These are phyloP conservation scores for Rutstroemia sp. DNA, from an alignment of 2,329 filamentous ascomycete species.

Conservation along the genomic window DNA sequence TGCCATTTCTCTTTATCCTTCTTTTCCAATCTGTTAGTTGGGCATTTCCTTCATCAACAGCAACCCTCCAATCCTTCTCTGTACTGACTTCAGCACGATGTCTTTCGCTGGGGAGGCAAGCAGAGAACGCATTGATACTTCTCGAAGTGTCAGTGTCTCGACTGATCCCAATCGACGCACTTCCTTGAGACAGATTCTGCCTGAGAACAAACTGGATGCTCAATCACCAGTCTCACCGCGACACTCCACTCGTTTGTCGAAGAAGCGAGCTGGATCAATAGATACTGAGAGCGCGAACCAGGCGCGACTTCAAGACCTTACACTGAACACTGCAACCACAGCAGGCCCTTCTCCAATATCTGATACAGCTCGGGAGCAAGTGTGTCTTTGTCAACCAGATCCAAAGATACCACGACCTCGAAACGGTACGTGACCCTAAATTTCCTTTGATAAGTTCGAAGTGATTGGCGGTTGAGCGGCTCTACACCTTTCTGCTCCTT, in stretches of 20 bases:
- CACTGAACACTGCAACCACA: slow-evolving; percentile 23
- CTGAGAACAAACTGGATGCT: slow-evolving; percentile 21
- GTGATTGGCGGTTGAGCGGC: slow-evolving; percentile 16
- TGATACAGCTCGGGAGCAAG: slow-evolving; percentile 32
- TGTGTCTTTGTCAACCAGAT: slow-evolving; percentile 64
- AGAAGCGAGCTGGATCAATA: slow-evolving; percentile 28
- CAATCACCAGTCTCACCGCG: slow-evolving; percentile 22
- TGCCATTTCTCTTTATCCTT: slow-evolving; percentile 13
- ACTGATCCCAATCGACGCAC: slow-evolving; percentile 24
- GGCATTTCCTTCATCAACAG: background rate
- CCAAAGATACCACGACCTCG: slow-evolving; percentile 64
- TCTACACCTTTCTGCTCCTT: slow-evolving; percentile 16
- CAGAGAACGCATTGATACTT: slow-evolving; percentile 15
- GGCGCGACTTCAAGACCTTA: slow-evolving; percentile 24
- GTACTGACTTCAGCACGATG: slow-evolving; percentile 17
- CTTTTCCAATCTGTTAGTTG: slow-evolving; percentile 10
- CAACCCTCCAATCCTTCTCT: background rate
- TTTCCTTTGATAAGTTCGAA: slow-evolving; percentile 16
- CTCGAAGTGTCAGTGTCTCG: slow-evolving; percentile 24
- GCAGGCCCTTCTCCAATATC: slow-evolving; percentile 15
- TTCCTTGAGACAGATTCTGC: slow-evolving; percentile 19
- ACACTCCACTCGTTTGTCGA: slow-evolving; percentile 22
- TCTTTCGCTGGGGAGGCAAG: slow-evolving; percentile 15
- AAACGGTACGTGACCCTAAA: slow-evolving; percentile 50
- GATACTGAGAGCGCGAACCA: slow-evolving; percentile 24